A percentile compares a stretch with the other conserved stretches of the same genome.
phyloP scores from a whole-genome alignment of 768 basidiomycete species.

The Tulasnella sp. region DNA sequence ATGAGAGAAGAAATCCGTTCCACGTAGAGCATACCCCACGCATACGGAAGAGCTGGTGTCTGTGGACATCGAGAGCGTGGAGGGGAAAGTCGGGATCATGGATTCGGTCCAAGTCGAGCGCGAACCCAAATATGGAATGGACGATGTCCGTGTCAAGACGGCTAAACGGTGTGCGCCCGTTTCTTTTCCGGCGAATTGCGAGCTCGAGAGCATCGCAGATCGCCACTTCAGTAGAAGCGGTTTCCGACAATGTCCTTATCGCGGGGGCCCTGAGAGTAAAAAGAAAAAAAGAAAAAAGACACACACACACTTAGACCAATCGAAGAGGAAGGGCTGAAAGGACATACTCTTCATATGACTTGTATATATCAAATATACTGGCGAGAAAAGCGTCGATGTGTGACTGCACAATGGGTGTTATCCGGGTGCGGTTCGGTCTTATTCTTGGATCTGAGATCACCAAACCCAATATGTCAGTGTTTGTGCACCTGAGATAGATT shows the following conservation, averaged over 20 bases:
- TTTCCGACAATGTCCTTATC: background rate
- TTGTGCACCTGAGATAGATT: too few species aligned
- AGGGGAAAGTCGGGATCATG: background rate
- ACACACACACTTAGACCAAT: background rate
- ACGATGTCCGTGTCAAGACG: background rate
- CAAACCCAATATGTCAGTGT: too few species aligned
- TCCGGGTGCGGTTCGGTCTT: background rate
- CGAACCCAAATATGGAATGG: background rate
- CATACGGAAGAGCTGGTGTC: background rate
- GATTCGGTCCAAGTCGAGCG: background rate
- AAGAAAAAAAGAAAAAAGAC: background rate
- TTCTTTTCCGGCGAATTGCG: background rate
- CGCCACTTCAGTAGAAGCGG: background rate
- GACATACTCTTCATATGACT: background rate
- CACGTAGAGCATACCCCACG: background rate
- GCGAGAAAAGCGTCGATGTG: background rate
- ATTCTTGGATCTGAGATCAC: too few species aligned
- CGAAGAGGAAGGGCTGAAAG: background rate
- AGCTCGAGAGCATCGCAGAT: background rate
- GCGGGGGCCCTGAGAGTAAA: background rate
- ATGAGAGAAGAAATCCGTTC: background rate
- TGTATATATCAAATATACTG: background rate
- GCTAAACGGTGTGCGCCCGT: background rate
- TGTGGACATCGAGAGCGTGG: background rate
- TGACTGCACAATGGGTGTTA: background rate